These are phyloP conservation scores for Leishmania arabica DNA, from an alignment of 208 protist species.

Conservation along the genomic window DNA sequence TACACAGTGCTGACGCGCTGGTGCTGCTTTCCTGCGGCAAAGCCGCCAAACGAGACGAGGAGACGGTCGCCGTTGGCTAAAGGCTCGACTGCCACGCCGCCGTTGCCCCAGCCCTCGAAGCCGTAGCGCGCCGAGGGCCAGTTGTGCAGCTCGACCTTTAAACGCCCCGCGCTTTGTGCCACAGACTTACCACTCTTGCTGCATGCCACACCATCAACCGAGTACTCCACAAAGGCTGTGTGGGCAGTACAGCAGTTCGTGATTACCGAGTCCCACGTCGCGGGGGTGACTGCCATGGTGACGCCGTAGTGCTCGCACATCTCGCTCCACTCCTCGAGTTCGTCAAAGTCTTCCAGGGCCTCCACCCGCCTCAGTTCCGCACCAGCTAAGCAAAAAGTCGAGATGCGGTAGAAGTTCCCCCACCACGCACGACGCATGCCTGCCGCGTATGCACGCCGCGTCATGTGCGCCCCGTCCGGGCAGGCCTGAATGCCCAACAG, in stretches of 20 bases:
- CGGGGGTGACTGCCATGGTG: constrained; percentile 57
- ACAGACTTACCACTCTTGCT: background rate
- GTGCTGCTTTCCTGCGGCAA: constrained; percentile 55
- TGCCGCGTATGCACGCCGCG: constrained; percentile 39
- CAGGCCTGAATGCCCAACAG: constrained; percentile 63
- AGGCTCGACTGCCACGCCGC: constrained; percentile 45
- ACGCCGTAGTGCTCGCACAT: constrained; percentile 94
- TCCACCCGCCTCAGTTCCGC: constrained; percentile 63
- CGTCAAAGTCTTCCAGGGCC: constrained; percentile 85
- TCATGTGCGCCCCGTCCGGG: constrained; percentile 50
- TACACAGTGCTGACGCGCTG: constrained; percentile 67
- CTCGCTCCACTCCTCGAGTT: constrained; percentile 88
- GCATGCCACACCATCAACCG: background rate
- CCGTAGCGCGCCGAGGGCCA: constrained; percentile 82
- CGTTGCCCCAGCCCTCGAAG: constrained; percentile 88
- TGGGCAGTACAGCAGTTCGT: constrained; percentile 17
- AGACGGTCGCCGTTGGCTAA: constrained; percentile 36
- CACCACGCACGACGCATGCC: constrained; percentile 69
- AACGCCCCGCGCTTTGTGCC: background rate
- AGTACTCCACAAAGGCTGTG: constrained; percentile 29
- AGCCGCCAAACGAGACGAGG: constrained; percentile 83
- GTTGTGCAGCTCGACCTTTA: constrained; percentile 18
- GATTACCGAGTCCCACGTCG: constrained; percentile 15
- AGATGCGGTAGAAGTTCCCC: constrained; percentile 85
- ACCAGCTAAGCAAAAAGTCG: constrained; percentile 46